phyloP scores from a whole-genome alignment of 805 yeast genomes.

The Gaillardinia entomophila region DNA sequence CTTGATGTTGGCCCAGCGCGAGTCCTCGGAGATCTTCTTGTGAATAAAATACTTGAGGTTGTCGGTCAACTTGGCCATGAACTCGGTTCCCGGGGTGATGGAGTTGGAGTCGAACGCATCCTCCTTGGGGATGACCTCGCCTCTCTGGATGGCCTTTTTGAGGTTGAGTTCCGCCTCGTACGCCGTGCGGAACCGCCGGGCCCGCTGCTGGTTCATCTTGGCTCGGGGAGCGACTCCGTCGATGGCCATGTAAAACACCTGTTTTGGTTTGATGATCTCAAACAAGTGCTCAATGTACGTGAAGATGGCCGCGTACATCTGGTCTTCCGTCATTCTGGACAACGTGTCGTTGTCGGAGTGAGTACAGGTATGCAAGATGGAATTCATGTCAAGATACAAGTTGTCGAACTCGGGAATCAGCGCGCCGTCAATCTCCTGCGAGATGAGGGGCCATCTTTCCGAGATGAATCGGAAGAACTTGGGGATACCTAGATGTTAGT shows the following conservation, averaged over 20 bases:
- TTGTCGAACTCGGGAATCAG: conserved; percentile 94
- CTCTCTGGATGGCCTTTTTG: conserved; percentile 66
- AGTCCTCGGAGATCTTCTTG: conserved; percentile 79
- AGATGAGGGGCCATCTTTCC: conserved; percentile 97
- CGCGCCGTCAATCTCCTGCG: conserved; percentile 68
- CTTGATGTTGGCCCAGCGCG: conserved; percentile 76
- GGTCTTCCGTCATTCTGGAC: conserved; percentile 73
- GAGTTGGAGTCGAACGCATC: conserved; percentile 88
- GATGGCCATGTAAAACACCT: conserved; percentile 90
- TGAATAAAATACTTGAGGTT: conserved; percentile 84
- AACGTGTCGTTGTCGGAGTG: conserved; percentile 67
- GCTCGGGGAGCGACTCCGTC: conserved; percentile 99
- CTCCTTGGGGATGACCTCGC: conserved; percentile 72
- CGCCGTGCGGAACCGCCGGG: conserved; percentile 92
- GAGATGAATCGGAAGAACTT: conserved; percentile 95
- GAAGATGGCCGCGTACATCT: conserved; percentile 88
- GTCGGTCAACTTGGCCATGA: conserved; percentile 82
- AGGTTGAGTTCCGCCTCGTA: conserved; percentile 81
- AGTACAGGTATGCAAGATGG: conserved; percentile 90
- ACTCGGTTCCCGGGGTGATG: conserved; percentile 95
- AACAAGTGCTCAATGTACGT: conserved; percentile 92
- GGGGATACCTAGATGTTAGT: conserved; percentile 68
- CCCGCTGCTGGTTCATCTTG: conserved; percentile 95
- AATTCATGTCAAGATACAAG: conserved; percentile 94
- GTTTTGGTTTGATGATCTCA: conserved; percentile 77